These are phyloP conservation scores for Neonectria coccinea DNA, from an alignment of 2,329 filamentous ascomycete genomes.

Conservation along the genomic window DNA sequence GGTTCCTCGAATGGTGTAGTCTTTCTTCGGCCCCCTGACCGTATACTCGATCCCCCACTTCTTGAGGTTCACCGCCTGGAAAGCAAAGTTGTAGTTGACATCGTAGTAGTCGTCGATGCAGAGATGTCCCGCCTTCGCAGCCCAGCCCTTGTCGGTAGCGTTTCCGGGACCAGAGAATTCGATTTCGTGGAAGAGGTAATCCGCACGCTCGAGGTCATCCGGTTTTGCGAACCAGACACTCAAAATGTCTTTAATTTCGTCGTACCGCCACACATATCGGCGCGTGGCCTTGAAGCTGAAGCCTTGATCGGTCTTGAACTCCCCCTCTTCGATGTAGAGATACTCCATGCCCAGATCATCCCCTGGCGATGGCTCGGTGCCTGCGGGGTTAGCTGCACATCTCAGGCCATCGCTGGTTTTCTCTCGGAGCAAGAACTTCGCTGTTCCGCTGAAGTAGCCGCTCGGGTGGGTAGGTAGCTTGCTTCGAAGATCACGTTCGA, in stretches of 20 bases:
- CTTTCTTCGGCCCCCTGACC: slow-evolving; percentile 79
- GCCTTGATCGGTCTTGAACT: slow-evolving; percentile 68
- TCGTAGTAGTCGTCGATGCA: slow-evolving; percentile 80
- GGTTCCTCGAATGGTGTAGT: slow-evolving; percentile 71
- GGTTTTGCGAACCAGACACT: slow-evolving; percentile 80
- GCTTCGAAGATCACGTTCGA: slow-evolving; percentile 68
- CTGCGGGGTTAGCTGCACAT: slow-evolving; percentile 42
- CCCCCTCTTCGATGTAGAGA: slow-evolving; percentile 75
- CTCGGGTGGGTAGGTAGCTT: slow-evolving; percentile 69
- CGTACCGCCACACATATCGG: slow-evolving; percentile 80
- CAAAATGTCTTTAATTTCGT: slow-evolving; percentile 68
- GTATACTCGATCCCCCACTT: slow-evolving; percentile 72
- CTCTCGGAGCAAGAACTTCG: slow-evolving; percentile 71
- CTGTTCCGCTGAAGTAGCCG: slow-evolving; percentile 73
- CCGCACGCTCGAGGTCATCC: slow-evolving; percentile 70
- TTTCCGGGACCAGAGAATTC: slow-evolving; percentile 63
- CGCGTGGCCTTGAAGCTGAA: slow-evolving; percentile 70
- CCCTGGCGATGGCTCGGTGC: slow-evolving; percentile 27
- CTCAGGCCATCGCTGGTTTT: slow-evolving; percentile 66
- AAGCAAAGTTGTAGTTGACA: slow-evolving; percentile 75
- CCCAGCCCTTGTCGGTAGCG: slow-evolving; percentile 62
- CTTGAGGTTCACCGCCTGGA: slow-evolving; percentile 66
- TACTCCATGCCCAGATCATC: slow-evolving; percentile 66
- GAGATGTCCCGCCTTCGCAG: slow-evolving; percentile 74
- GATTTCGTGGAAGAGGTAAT: slow-evolving; percentile 82